Evolutionary conservation across 2,329 filamentous ascomycete genomes (phyloP).

Genomic region (Aureobasidium sp.): DNA sequence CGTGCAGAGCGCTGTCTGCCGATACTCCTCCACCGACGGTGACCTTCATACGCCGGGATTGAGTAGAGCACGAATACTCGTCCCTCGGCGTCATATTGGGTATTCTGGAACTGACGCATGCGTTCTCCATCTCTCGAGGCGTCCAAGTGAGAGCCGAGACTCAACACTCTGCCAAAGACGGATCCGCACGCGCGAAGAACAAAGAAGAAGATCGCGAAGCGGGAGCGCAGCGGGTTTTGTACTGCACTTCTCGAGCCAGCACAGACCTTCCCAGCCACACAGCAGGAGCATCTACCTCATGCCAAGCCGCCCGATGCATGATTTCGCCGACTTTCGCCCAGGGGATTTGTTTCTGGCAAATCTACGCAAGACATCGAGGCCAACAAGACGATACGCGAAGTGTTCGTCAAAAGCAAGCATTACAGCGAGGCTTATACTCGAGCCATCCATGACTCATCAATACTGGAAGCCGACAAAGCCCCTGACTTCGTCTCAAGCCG

Average conservation of each 20-base stretch:
- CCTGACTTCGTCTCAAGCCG: too few species aligned
- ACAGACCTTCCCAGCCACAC: slow-evolving; percentile 7
- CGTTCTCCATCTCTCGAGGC: neutral
- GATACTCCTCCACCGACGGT: neutral
- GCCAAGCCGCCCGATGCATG: too few species aligned
- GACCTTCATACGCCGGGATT: neutral
- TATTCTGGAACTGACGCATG: neutral
- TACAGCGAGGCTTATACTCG: too few species aligned
- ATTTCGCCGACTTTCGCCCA: too few species aligned
- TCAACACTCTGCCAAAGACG: neutral
- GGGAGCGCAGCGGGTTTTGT: neutral
- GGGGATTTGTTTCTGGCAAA: too few species aligned
- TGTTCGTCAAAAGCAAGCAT: too few species aligned
- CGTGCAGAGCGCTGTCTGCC: neutral
- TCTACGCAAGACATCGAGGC: too few species aligned
- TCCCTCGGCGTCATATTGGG: neutral
- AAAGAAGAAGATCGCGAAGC: neutral
- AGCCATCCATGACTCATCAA: too few species aligned
- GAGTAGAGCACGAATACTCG: neutral
- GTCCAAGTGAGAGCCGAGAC: neutral
- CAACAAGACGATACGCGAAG: too few species aligned
- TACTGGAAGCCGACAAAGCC: too few species aligned
- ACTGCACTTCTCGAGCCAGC: neutral
- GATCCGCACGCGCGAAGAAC: neutral
- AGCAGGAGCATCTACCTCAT: too few species aligned